phyloP scores from a whole-genome alignment of 1,284 basidiomycete genomes.

The Sanghuangporus baumii region DNA sequence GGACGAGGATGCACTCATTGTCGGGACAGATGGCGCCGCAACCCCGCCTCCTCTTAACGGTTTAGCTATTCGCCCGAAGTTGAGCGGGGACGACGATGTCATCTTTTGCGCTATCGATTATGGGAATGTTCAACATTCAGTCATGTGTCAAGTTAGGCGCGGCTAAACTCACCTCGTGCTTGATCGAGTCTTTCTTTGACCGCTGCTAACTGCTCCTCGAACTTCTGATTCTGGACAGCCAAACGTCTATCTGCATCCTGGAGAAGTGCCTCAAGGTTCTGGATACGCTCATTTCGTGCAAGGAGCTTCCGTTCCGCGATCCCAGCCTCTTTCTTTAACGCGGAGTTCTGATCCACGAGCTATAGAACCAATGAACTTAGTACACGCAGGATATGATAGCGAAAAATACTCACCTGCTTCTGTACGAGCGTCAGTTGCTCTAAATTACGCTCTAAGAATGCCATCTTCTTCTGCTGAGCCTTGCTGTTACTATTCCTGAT shows the following conservation, averaged over 20 bases:
- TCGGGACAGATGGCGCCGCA: conserved; percentile 33
- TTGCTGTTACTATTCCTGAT: conserved; percentile 97
- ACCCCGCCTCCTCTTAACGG: conserved; percentile 91
- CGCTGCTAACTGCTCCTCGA: conserved; percentile 87
- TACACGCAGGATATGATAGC: conserved; percentile 10
- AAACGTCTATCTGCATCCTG: conserved; percentile 92
- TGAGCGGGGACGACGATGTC: conserved; percentile 61
- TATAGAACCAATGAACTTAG: conserved; percentile 30
- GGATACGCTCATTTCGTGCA: conserved; percentile 95
- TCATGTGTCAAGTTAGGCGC: conserved; percentile 1
- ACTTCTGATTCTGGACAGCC: conserved; percentile 90
- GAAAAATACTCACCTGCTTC: conserved; percentile 67
- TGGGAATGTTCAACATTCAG: neutral
- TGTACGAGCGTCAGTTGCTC: conserved; percentile 95
- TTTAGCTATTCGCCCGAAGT: conserved; percentile 94
- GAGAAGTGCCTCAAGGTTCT: conserved; percentile 87
- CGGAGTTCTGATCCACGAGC: conserved; percentile 98
- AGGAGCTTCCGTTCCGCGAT: conserved; percentile 95
- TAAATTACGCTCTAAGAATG: conserved; percentile 94
- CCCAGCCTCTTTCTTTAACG: conserved; percentile 96
- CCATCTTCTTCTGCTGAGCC: conserved; percentile 99
- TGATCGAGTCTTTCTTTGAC: conserved; percentile 91
- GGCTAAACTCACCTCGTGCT: conserved; percentile 69
- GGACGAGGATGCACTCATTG: conserved; percentile 34
- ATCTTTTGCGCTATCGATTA: conserved; percentile 65